These are phyloP conservation scores for Keithomyces neogunnii DNA, from an alignment of 2,329 filamentous ascomycete species.

Conservation along the genomic window DNA sequence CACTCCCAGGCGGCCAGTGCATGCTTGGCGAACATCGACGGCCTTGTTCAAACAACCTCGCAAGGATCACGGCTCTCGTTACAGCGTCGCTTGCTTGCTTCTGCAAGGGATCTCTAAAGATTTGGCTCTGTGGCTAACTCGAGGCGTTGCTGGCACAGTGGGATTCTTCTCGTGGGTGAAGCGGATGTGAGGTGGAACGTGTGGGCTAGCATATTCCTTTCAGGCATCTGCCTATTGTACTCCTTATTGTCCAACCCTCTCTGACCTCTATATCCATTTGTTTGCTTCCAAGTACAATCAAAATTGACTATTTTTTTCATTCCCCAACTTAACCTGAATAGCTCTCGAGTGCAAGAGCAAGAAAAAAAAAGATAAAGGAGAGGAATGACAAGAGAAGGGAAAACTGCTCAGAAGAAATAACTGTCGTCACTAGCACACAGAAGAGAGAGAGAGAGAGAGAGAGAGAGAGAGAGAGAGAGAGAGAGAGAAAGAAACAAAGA, in stretches of 20 bases:
- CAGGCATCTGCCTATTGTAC: constrained; percentile 31
- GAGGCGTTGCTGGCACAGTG: constrained; percentile 20
- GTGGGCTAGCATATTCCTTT: constrained; percentile 20
- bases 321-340: constrained; percentile 26
- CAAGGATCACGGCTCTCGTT: constrained; percentile 5
- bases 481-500: constrained; percentile 6
- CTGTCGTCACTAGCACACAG: constrained; percentile 6
- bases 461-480: too few relatives aligned
- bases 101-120: constrained; percentile 12
- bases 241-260: constrained; percentile 28
- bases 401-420: constrained; percentile 2
- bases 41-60: not conserved
- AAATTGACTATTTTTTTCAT: constrained; percentile 39
- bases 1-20: not conserved
- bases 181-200: constrained; percentile 27
- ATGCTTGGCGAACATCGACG: constrained; percentile 2
- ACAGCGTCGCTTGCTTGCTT: constrained; percentile 15
- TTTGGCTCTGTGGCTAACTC: constrained; percentile 16
- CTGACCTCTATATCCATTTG: constrained; percentile 25
- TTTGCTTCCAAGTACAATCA: constrained; percentile 37
- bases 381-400: not conserved
- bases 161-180: constrained; percentile 22
- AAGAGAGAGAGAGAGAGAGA: not conserved
- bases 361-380: constrained; percentile 14
- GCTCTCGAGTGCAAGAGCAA: constrained; percentile 27